Percentiles rank a stretch among this genome's conserved stretches.
These are phyloP conservation scores for Tylopilus subfusipes DNA, from an alignment of 768 basidiomycete genomes.

Conservation along the genomic window DNA sequence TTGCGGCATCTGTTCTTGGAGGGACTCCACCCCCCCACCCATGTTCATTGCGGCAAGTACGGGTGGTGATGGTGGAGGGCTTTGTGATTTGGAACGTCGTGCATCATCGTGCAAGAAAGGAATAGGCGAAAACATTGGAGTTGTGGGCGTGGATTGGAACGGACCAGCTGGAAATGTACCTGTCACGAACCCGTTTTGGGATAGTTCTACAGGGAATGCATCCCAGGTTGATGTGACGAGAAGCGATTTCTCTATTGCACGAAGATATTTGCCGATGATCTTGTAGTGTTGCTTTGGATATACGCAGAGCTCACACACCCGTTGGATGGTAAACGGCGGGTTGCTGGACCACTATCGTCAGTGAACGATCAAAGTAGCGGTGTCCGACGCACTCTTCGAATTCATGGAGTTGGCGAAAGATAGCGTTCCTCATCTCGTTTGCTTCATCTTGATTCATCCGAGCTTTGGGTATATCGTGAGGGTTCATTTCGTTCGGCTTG, in stretches of 20 bases:
- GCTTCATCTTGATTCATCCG: constrained; percentile 64
- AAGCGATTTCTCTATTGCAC: constrained; percentile 77
- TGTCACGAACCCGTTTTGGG: constrained; percentile 27
- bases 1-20: constrained; percentile 36
- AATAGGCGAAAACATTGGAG: constrained; percentile 84
- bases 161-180: constrained; percentile 40
- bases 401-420: constrained; percentile 65
- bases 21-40: constrained; percentile 32
- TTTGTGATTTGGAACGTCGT: constrained; percentile 72
- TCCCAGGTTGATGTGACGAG: constrained; percentile 81
- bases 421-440: constrained; percentile 47
- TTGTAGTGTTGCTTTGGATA: constrained; percentile 70
- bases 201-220: constrained; percentile 54
- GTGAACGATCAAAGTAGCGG: neutral
- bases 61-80: constrained; percentile 75
- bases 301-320: constrained; percentile 77
- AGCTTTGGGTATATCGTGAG: constrained; percentile 51
- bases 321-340: constrained; percentile 87
- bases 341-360: constrained; percentile 33
- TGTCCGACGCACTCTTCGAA: constrained; percentile 62
- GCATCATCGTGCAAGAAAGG: constrained; percentile 84
- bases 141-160: constrained; percentile 59
- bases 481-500: constrained; percentile 44
- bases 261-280: constrained; percentile 80
- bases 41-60: constrained; percentile 41